phyloP scores from a whole-genome alignment of 495 filamentous ascomycete species.

The Tuber microsphaerosporum region DNA sequence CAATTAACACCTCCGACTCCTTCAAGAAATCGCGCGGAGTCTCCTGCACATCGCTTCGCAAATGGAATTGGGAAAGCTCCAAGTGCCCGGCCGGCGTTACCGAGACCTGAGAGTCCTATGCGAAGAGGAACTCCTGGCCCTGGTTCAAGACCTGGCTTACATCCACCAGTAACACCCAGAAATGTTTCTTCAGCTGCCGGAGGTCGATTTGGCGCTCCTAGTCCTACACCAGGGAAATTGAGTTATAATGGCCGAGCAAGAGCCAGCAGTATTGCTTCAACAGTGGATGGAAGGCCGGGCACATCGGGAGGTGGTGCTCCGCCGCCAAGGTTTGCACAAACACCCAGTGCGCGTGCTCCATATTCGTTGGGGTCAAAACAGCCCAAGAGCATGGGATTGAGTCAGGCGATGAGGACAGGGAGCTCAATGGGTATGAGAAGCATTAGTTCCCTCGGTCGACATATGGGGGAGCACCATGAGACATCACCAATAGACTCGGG shows the following conservation, averaged over 20 bases:
- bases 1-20: slow-evolving; percentile 29
- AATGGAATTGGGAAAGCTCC: slow-evolving; percentile 63
- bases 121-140: slow-evolving; percentile 34
- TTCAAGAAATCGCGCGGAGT: slow-evolving; percentile 35
- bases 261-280: slow-evolving; percentile 46
- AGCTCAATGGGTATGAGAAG: slow-evolving; percentile 38
- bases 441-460: slow-evolving; percentile 32
- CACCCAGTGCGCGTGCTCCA: slow-evolving; percentile 34
- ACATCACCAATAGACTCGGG: slow-evolving; percentile 51
- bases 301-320: slow-evolving; percentile 27
- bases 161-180: slow-evolving; percentile 39
- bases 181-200: slow-evolving; percentile 43
- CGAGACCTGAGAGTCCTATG: slow-evolving; percentile 43
- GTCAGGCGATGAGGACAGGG: slow-evolving; percentile 27
- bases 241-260: slow-evolving; percentile 56
- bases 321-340: slow-evolving; percentile 19
- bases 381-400: slow-evolving; percentile 27
- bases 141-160: slow-evolving; percentile 23
- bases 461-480: slow-evolving; percentile 44
- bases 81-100: slow-evolving; percentile 70
- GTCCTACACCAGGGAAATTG: slow-evolving; percentile 59
- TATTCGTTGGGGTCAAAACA: slow-evolving; percentile 31
- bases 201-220: slow-evolving; percentile 47
- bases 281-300: slow-evolving; percentile 26
- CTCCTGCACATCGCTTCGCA: slow-evolving; percentile 20